Evolutionary conservation across 192 early-diverging fungal genomes (phyloP).

Genomic region (Coemansia umbellata): DNA sequence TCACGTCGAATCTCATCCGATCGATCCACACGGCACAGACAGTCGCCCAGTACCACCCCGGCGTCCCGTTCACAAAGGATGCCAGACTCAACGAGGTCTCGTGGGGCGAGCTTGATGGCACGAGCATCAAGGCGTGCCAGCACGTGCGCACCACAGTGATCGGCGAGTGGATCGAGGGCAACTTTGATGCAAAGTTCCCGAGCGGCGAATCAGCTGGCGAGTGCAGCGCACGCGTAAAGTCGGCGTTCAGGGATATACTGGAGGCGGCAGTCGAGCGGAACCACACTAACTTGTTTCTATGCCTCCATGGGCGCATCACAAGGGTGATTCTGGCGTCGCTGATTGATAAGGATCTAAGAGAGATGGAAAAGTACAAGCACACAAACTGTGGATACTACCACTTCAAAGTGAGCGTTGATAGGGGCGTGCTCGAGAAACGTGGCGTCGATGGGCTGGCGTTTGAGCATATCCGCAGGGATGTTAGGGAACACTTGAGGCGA

Average conservation of each 20-base stretch:
- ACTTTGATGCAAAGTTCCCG: conserved; percentile 32
- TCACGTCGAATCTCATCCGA: conserved; percentile 29
- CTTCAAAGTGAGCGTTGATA: conserved; percentile 18
- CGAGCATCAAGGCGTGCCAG: conserved; percentile 6
- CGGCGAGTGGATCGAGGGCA: conserved; percentile 19
- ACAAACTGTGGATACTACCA: conserved; percentile 46
- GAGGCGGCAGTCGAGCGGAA: conserved; percentile 1
- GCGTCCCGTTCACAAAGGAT: conserved; percentile 21
- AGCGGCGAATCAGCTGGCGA: conserved; percentile 45
- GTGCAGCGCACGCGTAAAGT: conserved; percentile 17
- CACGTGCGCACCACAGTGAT: conserved; percentile 8
- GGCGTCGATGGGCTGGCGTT: conserved; percentile 24
- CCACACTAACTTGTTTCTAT: conserved; percentile 19
- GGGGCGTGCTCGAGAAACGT: background rate
- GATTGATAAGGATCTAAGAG: conserved; percentile 32
- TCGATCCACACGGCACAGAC: conserved; percentile 31
- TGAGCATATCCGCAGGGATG: conserved; percentile 25
- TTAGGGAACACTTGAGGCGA: conserved; percentile 27
- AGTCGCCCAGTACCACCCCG: conserved; percentile 21
- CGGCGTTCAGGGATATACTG: conserved; percentile 26
- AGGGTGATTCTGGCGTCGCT: conserved; percentile 42
- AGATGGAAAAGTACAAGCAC: conserved; percentile 30
- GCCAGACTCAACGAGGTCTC: conserved; percentile 43
- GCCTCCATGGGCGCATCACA: conserved; percentile 43
- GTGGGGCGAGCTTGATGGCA: conserved; percentile 43